Conservation (phyloP, 176 grass and related monocot species). For the Luzula sylvatica region DNA sequence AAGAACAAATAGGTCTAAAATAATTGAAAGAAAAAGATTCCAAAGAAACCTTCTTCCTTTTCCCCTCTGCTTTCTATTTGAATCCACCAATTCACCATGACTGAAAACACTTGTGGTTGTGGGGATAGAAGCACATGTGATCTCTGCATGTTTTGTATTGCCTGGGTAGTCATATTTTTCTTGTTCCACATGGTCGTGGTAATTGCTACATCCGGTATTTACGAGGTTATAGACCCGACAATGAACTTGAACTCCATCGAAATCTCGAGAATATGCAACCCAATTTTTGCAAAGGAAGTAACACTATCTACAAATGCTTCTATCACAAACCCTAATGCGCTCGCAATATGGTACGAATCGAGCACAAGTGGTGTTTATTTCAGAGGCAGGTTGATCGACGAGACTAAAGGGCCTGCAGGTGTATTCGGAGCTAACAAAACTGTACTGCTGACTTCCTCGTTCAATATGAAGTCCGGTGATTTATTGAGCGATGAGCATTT, state of each 20-base stretch:
- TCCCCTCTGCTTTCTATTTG: neutral
- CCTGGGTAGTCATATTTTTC: constrained; percentile 30
- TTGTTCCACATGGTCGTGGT: constrained; percentile 36
- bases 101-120: constrained; percentile 2
- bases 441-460: constrained; percentile 43
- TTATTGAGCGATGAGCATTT: constrained; percentile 27
- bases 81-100: constrained; percentile 11
- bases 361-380: constrained; percentile 56
- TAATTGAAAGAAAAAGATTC: neutral
- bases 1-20: too few relatives aligned
- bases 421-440: constrained; percentile 30
- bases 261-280: neutral
- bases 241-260: constrained; percentile 64
- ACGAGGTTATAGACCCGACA: constrained; percentile 51
- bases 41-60: neutral
- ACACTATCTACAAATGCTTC: constrained; percentile 52
- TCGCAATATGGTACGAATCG: constrained; percentile 29
- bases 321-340: constrained; percentile 76
- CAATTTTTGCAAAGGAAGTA: constrained; percentile 8
- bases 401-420: constrained; percentile 28
- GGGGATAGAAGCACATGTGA: constrained; percentile 20
- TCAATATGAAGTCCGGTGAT: constrained; percentile 33
- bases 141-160: constrained; percentile 44
- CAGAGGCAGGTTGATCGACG: constrained; percentile 26
- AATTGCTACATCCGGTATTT: constrained; percentile 44